These are phyloP conservation scores for Aureobasidium zeae DNA, from an alignment of 2,329 filamentous ascomycete genomes.

Conservation along the genomic window DNA sequence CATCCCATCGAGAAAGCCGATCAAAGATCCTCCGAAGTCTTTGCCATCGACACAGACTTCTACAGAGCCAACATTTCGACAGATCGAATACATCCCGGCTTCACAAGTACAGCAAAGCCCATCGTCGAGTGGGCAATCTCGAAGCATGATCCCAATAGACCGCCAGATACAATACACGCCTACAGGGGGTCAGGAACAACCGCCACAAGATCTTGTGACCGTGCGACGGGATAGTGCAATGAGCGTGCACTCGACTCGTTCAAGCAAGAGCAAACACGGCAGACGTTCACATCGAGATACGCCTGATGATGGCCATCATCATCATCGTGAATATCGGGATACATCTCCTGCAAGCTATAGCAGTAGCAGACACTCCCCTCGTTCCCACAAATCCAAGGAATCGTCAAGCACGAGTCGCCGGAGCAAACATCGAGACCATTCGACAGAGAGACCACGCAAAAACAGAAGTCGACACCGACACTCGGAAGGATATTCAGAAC, in stretches of 20 bases:
- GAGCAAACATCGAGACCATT: not conserved
- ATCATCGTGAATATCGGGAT: not conserved
- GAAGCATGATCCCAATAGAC: too few relatives aligned
- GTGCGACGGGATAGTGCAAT: conserved; percentile 22
- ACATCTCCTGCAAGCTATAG: not conserved
- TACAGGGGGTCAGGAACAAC: not conserved
- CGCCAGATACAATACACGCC: conserved; percentile 7
- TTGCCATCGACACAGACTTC: too few relatives aligned
- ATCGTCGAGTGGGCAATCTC: too few relatives aligned
- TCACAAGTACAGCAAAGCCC: conserved; percentile 21
- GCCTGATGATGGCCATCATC: not conserved
- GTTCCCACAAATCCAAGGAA: not conserved
- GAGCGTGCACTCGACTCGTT: conserved; percentile 15
- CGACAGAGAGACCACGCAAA: too few relatives aligned
- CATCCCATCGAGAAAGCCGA: not conserved
- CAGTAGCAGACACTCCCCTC: conserved; percentile 1
- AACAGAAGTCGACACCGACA: too few relatives aligned
- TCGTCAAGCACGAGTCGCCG: not conserved
- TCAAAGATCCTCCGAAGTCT: not conserved
- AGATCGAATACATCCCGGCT: conserved; percentile 31
- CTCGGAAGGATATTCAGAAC: too few relatives aligned
- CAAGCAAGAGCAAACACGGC: conserved; percentile 19
- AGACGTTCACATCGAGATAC: not conserved
- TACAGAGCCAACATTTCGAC: conserved; percentile 1
- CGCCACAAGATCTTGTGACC: conserved; percentile 6